A percentile compares a stretch with the other conserved stretches of the same genome.
These are phyloP conservation scores for Ceratocystis albifundus DNA, from an alignment of 2,329 filamentous ascomycete species.

Conservation along the genomic window DNA sequence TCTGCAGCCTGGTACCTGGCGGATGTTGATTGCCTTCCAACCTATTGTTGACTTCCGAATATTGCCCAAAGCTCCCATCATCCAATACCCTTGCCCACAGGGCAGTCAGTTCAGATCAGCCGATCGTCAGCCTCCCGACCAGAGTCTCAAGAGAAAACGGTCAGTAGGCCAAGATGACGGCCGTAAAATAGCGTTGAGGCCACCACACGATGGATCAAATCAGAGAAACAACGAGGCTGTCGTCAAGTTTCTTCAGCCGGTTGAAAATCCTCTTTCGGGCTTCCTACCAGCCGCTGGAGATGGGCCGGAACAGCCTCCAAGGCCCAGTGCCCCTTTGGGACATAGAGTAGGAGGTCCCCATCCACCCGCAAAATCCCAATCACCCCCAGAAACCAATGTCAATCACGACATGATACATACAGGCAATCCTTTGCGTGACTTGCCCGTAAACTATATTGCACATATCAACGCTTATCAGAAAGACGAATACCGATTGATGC, in stretches of 20 bases:
- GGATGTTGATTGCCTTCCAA: neutral
- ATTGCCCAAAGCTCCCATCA: constrained; percentile 6
- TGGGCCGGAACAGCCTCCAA: neutral
- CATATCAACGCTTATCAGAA: neutral
- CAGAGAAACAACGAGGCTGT: neutral
- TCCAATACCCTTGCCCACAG: neutral
- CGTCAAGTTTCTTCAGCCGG: neutral
- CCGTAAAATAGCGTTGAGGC: neutral
- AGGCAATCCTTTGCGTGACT: neutral
- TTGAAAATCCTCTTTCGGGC: neutral
- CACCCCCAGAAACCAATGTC: neutral
- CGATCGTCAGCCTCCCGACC: neutral
- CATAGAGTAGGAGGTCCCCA: neutral
- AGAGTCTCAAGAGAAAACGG: neutral
- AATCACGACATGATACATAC: neutral
- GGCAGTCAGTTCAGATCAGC: neutral
- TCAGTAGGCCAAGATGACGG: neutral
- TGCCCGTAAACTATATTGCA: neutral
- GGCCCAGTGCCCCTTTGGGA: neutral
- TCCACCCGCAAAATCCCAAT: neutral
- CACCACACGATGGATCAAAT: neutral
- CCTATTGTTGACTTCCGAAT: constrained; percentile 9
- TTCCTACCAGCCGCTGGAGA: neutral
- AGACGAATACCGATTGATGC: constrained; percentile 13
- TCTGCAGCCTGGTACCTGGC: neutral